Evolutionary conservation across 2,329 filamentous ascomycete genomes (phyloP).

Genomic region (Pochonia chlamydosporia): DNA sequence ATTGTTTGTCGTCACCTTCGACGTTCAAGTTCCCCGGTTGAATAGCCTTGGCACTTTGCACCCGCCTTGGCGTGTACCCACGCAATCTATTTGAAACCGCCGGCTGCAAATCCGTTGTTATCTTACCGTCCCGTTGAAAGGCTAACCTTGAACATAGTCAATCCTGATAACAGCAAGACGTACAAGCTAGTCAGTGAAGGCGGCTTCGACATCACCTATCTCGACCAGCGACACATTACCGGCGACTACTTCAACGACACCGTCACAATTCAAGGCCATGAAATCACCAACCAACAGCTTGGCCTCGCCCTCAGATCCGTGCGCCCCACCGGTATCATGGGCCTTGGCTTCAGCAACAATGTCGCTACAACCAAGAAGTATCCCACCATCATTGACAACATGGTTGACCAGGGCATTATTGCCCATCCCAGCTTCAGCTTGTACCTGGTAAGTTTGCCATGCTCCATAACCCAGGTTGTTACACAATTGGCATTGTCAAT

Average conservation of each 20-base stretch:
- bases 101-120: too few relatives aligned
- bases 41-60: too few relatives aligned
- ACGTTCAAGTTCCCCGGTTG: too few relatives aligned
- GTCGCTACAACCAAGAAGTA: constrained; percentile 39
- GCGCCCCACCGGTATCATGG: constrained; percentile 51
- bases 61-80: too few relatives aligned
- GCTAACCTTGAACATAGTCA: too few relatives aligned
- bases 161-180: constrained; percentile 41
- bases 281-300: constrained; percentile 47
- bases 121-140: too few relatives aligned
- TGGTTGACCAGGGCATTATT: constrained; percentile 58
- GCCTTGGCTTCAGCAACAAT: constrained; percentile 50
- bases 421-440: constrained; percentile 61
- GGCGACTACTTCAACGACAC: constrained; percentile 56
- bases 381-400: constrained; percentile 57
- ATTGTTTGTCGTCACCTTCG: too few relatives aligned
- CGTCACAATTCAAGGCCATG: constrained; percentile 42
- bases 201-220: constrained; percentile 56
- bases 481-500: too few relatives aligned
- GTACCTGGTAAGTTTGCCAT: constrained; percentile 41
- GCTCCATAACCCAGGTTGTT: too few relatives aligned
- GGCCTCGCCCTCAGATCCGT: constrained; percentile 45
- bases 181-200: constrained; percentile 34
- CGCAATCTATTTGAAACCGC: too few relatives aligned
- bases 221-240: constrained; percentile 47